A percentile compares a stretch with the other conserved stretches of the same genome.
These are phyloP conservation scores for Fusarium robinianum DNA, from an alignment of 2,329 filamentous ascomycete genomes.

Conservation along the genomic window DNA sequence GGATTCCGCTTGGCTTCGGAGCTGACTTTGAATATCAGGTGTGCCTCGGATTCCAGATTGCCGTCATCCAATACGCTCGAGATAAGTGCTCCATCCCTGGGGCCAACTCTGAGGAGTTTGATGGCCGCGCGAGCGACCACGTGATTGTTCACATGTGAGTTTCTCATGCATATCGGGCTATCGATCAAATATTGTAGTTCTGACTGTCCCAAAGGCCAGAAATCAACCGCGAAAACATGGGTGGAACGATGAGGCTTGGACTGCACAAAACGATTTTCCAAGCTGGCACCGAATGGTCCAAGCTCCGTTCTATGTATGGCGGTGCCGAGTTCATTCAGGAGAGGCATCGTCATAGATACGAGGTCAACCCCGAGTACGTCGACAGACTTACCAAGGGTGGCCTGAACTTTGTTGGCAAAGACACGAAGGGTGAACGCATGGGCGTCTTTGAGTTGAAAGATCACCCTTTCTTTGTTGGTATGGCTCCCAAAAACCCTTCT, in stretches of 20 bases:
- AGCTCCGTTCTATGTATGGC: slow-evolving; percentile 75
- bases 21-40: no score
- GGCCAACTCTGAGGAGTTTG: slow-evolving; percentile 61
- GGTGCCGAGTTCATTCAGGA: slow-evolving; percentile 62
- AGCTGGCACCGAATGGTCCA: slow-evolving; percentile 73
- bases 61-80: slow-evolving; percentile 84
- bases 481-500: not conserved
- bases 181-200: no score
- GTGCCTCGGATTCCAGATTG: slow-evolving; percentile 90
- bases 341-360: slow-evolving; percentile 85
- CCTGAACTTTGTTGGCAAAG: slow-evolving; percentile 58
- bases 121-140: slow-evolving; percentile 60
- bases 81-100: slow-evolving; percentile 67
- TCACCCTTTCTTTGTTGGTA: slow-evolving; percentile 9
- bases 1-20: no score
- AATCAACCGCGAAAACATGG: slow-evolving; percentile 61
- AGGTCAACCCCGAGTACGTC: slow-evolving; percentile 82
- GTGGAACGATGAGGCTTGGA: slow-evolving; percentile 86
- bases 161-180: no score
- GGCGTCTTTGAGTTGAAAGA: slow-evolving; percentile 7
- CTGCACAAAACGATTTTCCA: slow-evolving; percentile 78
- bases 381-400: slow-evolving; percentile 69
- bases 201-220: no score
- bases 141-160: slow-evolving; percentile 92
- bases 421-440: slow-evolving; percentile 2